Evolutionary conservation across 495 filamentous ascomycete genomes (phyloP).

Genomic region (Neurospora sp.): DNA sequence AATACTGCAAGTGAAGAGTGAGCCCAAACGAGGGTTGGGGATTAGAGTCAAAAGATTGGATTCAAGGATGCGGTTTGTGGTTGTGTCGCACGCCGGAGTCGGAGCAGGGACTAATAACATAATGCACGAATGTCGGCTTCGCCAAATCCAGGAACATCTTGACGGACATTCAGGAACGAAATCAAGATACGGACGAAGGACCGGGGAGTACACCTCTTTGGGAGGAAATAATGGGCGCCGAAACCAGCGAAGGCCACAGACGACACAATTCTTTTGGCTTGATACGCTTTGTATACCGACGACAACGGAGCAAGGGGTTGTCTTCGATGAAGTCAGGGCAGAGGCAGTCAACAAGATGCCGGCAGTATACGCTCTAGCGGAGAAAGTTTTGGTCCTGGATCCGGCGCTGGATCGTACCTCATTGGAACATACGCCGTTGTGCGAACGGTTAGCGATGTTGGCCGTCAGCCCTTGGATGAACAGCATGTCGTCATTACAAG

Average conservation of each 20-base stretch:
- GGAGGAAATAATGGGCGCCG: not conserved
- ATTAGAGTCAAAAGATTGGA: conserved; percentile 10
- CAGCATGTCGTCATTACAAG: conserved; percentile 14
- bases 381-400: conserved; percentile 14
- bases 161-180: not conserved
- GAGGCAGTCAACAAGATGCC: conserved; percentile 14
- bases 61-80: conserved; percentile 7
- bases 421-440: conserved; percentile 4
- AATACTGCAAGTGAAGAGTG: conserved; percentile 4
- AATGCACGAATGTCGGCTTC: conserved; percentile 14
- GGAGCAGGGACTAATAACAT: conserved; percentile 10
- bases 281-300: conserved; percentile 17
- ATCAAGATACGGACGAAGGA: not conserved
- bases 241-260: not conserved
- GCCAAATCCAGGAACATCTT: conserved; percentile 7
- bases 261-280: conserved; percentile 12
- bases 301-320: not conserved
- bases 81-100: conserved; percentile 13
- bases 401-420: conserved; percentile 8
- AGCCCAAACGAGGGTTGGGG: not conserved
- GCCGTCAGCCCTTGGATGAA: conserved; percentile 13
- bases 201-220: not conserved
- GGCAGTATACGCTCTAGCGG: conserved; percentile 14
- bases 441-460: conserved; percentile 12
- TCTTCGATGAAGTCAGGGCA: not conserved